Conservation (phyloP, 352 stramenopile species). For the Globisporangium middletonii region DNA sequence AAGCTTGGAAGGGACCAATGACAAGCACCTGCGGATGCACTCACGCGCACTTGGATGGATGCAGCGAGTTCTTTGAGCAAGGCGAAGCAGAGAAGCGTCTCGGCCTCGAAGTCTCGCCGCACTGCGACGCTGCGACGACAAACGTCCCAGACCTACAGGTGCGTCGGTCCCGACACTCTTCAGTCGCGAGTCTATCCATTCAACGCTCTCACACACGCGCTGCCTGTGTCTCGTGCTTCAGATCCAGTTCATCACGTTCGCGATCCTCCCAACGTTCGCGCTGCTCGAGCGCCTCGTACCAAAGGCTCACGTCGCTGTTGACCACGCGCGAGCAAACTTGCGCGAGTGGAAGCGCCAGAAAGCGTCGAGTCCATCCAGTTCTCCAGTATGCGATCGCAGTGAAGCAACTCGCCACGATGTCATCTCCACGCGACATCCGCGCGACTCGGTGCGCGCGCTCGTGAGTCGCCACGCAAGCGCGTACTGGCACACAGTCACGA, state of each 20-base stretch:
- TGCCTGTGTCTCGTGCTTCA: constrained; percentile 1
- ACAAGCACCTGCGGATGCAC: background rate
- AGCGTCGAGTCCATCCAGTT: no score
- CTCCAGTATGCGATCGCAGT: no score
- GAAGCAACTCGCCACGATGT: no score
- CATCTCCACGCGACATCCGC: background rate
- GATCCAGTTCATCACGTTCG: constrained; percentile 25
- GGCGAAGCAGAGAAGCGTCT: constrained; percentile 19
- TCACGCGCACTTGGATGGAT: background rate
- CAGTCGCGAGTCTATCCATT: background rate
- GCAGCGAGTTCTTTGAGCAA: constrained; percentile 25
- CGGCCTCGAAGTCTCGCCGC: constrained; percentile 14
- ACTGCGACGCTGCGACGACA: constrained; percentile 14
- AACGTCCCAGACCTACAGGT: constrained; percentile 20
- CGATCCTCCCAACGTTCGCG: constrained; percentile 20
- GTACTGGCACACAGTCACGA: background rate
- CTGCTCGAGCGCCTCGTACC: constrained; percentile 16
- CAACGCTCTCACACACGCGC: background rate
- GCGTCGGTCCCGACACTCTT: background rate
- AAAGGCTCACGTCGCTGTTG: constrained; percentile 6
- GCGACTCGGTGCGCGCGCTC: background rate
- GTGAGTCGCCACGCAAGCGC: background rate
- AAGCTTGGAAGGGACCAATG: no score
- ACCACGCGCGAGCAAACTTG: constrained; percentile 11
- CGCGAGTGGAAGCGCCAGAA: constrained; percentile 12